Evolutionary conservation across 2,329 filamentous ascomycete genomes (phyloP).

Genomic region (Aureobasidium pullulans): DNA sequence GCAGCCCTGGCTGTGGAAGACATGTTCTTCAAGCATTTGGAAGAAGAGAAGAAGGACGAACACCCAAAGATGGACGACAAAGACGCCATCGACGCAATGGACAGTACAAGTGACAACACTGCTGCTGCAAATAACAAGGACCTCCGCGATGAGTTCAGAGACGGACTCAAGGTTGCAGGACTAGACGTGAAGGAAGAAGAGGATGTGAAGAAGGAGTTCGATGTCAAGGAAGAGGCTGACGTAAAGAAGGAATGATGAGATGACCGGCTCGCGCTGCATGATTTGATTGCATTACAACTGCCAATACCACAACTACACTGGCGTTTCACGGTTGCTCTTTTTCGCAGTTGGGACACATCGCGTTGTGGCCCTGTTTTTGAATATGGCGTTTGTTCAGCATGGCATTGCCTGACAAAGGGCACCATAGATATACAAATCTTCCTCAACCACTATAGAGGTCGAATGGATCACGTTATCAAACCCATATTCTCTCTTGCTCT

Average conservation of each 20-base stretch:
- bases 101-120: background rate
- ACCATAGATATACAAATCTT: no score
- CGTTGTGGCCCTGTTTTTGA: no score
- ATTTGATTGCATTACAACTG: background rate
- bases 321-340: no score
- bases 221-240: background rate
- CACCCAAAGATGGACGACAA: slow-evolving; percentile 12
- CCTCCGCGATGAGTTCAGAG: slow-evolving; percentile 35
- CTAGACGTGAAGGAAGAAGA: slow-evolving; percentile 26
- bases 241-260: background rate
- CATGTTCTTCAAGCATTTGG: slow-evolving; percentile 27
- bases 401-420: no score
- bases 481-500: no score
- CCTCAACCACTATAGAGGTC: no score
- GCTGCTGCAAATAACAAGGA: slow-evolving; percentile 21
- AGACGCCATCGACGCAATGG: slow-evolving; percentile 11
- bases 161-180: slow-evolving; percentile 35
- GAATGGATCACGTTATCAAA: no score
- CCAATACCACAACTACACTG: background rate
- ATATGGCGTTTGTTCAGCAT: no score
- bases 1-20: slow-evolving; percentile 31
- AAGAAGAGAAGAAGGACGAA: slow-evolving; percentile 6
- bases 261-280: background rate
- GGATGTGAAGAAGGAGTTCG: background rate
- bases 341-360: no score